Conservation (phyloP, 2,329 filamentous ascomycete species). For the Cercospora zeae-maydis region DNA sequence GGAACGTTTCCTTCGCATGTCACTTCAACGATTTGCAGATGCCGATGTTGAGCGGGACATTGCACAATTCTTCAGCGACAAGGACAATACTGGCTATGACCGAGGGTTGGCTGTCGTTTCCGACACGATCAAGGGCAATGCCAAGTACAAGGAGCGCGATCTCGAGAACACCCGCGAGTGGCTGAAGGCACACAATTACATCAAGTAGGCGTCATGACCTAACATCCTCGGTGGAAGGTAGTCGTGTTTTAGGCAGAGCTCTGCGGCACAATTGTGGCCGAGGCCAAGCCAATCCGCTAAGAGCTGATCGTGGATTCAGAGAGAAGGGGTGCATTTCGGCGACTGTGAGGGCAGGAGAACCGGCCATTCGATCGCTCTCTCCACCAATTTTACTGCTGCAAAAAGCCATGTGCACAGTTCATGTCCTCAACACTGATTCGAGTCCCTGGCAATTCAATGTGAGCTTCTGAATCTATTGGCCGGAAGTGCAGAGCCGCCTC, state of each 20-base stretch:
- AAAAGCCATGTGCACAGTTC: not conserved
- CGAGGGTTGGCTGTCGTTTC: slow-evolving; percentile 79
- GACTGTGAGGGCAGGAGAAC: too few relatives aligned
- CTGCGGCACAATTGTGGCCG: too few relatives aligned
- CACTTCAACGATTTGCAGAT: slow-evolving; percentile 75
- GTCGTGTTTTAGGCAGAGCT: too few relatives aligned
- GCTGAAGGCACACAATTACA: slow-evolving; percentile 63
- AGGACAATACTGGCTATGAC: slow-evolving; percentile 82
- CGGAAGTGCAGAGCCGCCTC: not conserved
- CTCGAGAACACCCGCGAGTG: slow-evolving; percentile 70
- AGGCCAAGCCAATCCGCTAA: too few relatives aligned
- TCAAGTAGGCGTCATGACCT: slow-evolving; percentile 23
- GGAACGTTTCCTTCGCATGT: slow-evolving; percentile 79
- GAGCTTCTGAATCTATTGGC: not conserved
- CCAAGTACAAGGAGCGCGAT: slow-evolving; percentile 78
- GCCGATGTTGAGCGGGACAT: slow-evolving; percentile 70
- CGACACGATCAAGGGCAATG: slow-evolving; percentile 80
- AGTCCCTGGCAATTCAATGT: not conserved
- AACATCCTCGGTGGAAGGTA: too few relatives aligned
- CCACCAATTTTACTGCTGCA: too few relatives aligned
- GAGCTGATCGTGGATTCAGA: too few relatives aligned
- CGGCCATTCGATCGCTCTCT: too few relatives aligned
- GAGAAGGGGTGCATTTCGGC: too few relatives aligned
- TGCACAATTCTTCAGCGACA: slow-evolving; percentile 75
- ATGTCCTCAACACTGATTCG: not conserved